Conservation (phyloP, 2,329 filamentous ascomycete species). For the Arthrobotrys conoides region DNA sequence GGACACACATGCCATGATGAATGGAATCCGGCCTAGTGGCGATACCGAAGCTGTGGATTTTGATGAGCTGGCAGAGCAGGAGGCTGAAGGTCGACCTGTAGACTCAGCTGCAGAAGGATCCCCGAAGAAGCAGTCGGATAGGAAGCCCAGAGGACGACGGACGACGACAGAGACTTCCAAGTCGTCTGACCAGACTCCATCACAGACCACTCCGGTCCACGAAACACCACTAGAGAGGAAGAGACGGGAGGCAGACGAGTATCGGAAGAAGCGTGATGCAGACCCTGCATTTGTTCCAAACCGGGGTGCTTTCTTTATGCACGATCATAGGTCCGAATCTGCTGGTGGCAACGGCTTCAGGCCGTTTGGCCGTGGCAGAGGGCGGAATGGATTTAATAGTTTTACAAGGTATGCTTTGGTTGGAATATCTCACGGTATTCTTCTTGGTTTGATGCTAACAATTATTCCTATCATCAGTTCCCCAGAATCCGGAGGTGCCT, state of each 20-base stretch:
- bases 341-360: slow-evolving; percentile 83
- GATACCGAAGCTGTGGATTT: slow-evolving; percentile 70
- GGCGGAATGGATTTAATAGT: slow-evolving; percentile 73
- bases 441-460: slow-evolving; percentile 44
- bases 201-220: slow-evolving; percentile 66
- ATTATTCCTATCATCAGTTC: slow-evolving; percentile 27
- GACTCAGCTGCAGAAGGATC: slow-evolving; percentile 25
- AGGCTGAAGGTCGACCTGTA: slow-evolving; percentile 31
- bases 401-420: slow-evolving; percentile 62
- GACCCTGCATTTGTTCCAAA: slow-evolving; percentile 96
- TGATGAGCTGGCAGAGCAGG: slow-evolving; percentile 67
- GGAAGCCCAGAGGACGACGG: slow-evolving; percentile 65
- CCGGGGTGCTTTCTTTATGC: slow-evolving; percentile 95
- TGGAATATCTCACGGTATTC: slow-evolving; percentile 25
- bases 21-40: slow-evolving; percentile 70
- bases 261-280: slow-evolving; percentile 86
- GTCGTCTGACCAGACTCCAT: slow-evolving; percentile 64
- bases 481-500: slow-evolving; percentile 79
- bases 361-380: slow-evolving; percentile 77
- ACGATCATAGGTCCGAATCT: slow-evolving; percentile 88
- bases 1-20: slow-evolving; percentile 75
- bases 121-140: slow-evolving; percentile 45
- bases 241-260: slow-evolving; percentile 89
- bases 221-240: slow-evolving; percentile 78
- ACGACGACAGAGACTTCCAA: slow-evolving; percentile 65